Base-by-base conservation (phyloP, 345 rosid species). In the Tarenaya hassleriana region DNA sequence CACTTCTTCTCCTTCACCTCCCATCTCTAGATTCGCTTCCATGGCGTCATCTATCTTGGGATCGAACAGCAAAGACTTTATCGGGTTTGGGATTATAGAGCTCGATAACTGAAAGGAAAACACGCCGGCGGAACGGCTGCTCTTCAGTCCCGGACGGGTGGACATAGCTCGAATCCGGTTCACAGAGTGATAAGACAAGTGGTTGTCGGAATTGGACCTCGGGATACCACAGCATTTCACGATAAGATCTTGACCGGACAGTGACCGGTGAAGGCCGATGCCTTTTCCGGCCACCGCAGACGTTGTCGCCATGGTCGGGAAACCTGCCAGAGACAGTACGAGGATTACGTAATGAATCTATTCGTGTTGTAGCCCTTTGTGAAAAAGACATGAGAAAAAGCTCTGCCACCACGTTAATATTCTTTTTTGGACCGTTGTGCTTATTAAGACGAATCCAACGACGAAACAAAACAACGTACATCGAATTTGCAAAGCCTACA, bases 121-220 rank as follows among this genome's bases (percentile, higher is more conserved):
- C 27, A 73, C 54, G 59, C 84, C 79, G 5, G 60, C 52, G 8
- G 96, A 84, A 12, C 46, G 69, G 62, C 95, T 69, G 68, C 8
- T 72, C 68, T 77, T 81, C 47, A 81, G 61, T 49, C 78, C 76
- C 12, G 85, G 69, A 46, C 77, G 74, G 17, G 88, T 33, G 0
- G 86, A 72, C 13, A 79, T 55, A n/a, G 88, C 85, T 12, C 64
- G 56, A 16, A 66, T 16, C 7, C 75, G 67, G 47, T 68, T 73
- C 29, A 27, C 61, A 7, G 79, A 66, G 43, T 50, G 50, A 59
- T 75, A 84, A 50, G 81, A 86, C 41, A 91, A 75, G 41, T 77
- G 88, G 59, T 76, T 77, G 16, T 87, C 90, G 0, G 92, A 91
- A 42, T 50, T 52, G 5, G 89, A 87, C 64, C 95, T 72, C 11